These are phyloP conservation scores for Pseudopithomyces maydicus DNA, from an alignment of 2,329 filamentous ascomycete species.

Conservation along the genomic window DNA sequence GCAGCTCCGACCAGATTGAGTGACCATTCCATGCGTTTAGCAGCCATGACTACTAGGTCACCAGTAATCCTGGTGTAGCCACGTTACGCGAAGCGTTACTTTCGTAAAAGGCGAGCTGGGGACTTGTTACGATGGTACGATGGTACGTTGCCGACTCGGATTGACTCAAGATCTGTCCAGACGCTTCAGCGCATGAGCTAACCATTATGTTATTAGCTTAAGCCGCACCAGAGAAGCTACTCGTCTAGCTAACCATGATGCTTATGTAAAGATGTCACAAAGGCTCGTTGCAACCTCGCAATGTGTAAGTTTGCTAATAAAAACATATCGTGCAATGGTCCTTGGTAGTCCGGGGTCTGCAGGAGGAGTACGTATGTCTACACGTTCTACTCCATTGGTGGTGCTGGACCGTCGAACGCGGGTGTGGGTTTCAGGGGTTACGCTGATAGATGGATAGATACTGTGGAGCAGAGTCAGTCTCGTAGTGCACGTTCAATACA, in stretches of 20 bases:
- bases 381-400: constrained; percentile 42
- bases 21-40: constrained; percentile 95
- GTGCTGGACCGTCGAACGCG: constrained; percentile 59
- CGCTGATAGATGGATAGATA: constrained; percentile 76
- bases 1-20: constrained; percentile 86
- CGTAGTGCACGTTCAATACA: not conserved
- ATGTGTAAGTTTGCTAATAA: constrained; percentile 88
- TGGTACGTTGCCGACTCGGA: constrained; percentile 71
- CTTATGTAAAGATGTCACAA: constrained; percentile 80
- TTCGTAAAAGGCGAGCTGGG: constrained; percentile 89
- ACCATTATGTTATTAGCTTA: not conserved
- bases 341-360: constrained; percentile 82
- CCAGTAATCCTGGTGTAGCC: not conserved
- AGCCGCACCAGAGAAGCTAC: not conserved
- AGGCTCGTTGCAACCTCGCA: constrained; percentile 75
- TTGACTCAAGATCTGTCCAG: constrained; percentile 77
- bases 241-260: constrained; percentile 64
- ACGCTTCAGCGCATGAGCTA: constrained; percentile 76
- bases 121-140: constrained; percentile 86
- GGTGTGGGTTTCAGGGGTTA: constrained; percentile 72
- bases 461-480: not conserved
- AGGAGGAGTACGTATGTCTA: constrained; percentile 79
- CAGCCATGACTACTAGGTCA: constrained; percentile 74
- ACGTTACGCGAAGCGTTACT: not conserved
- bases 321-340: constrained; percentile 86